phyloP scores from a whole-genome alignment of 768 basidiomycete genomes.

The Suillus subluteus region DNA sequence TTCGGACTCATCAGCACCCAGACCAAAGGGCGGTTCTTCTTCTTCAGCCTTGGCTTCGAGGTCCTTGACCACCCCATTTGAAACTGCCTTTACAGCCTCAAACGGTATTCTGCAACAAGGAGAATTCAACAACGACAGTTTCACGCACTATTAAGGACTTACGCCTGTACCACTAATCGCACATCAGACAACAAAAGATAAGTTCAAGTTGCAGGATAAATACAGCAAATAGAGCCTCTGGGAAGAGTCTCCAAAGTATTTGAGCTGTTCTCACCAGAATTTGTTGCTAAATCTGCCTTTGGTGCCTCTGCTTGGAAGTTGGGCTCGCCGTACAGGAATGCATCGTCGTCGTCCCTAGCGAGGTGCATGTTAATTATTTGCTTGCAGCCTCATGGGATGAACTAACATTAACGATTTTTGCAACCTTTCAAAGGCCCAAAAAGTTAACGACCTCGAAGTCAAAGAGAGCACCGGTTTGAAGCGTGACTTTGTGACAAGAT shows the following conservation, averaged over 20 bases:
- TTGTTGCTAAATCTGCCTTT: conserved; percentile 34
- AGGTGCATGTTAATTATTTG: conserved; percentile 29
- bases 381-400: conserved; percentile 9
- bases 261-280: conserved; percentile 51
- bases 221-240: conserved; percentile 37
- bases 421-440: conserved; percentile 7
- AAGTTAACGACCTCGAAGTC: conserved; percentile 21
- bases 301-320: conserved; percentile 31
- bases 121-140: conserved; percentile 24
- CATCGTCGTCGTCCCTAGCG: conserved; percentile 78
- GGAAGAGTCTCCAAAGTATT: conserved; percentile 28
- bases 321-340: conserved; percentile 73
- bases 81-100: conserved; percentile 42
- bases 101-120: conserved; percentile 39
- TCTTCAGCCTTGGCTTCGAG: conserved; percentile 50
- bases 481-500: conserved; percentile 31
- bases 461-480: conserved; percentile 20
- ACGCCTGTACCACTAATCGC: conserved; percentile 63
- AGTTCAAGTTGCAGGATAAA: conserved; percentile 45
- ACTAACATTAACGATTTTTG: conserved; percentile 26
- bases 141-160: conserved; percentile 46
- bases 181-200: conserved; percentile 40
- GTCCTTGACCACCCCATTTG: conserved; percentile 54
- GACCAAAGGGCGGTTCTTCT: conserved; percentile 33
- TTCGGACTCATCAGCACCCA: conserved; percentile 24